Base-by-base conservation (phyloP, 139 green algal genomes). In the Asterochloris sp. region DNA sequence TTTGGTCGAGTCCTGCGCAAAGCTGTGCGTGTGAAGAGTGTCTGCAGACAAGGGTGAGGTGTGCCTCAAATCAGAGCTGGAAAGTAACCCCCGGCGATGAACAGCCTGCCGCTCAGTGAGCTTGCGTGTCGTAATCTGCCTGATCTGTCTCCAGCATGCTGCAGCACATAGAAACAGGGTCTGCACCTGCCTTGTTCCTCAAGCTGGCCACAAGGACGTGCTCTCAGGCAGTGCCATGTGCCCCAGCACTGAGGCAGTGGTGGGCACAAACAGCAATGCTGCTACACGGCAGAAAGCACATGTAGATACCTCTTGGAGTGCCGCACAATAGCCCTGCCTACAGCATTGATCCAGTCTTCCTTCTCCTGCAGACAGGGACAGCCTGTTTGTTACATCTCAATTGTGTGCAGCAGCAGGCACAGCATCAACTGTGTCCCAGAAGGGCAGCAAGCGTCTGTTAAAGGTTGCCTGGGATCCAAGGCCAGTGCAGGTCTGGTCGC, bases 301-400 rank as follows among this genome's bases (percentile, higher is more conserved):
- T 80, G 68, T 61, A 24, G 68, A 54, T 78, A 91, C 88, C 89
- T 92, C 60, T 91, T 87, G 0, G 93, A 97, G 83, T 98, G 93
- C 80, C 94, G 92, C 54, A 99, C 97, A 27, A 99, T 99, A 23
- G 97, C 95, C 8, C 93, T 86, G 8, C 97, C 97, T 28, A 99
- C 94, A 17, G 95, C 90, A 84, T 98, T 99, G 81, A 99, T 99
- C 97, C 97, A 99, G 80, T 99, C 96, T 89, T 99, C 97, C 89
- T 99, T 98, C 61, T 98, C 76, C 75, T 85, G 76, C 28, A 79
- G 12, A 66, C 11, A 79, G 24, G n/a, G 10, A 62, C 11, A 21
- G 26, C 27, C 14, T 47, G n/a, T 15, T 63, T 29, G 38, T 27
- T 29, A 73, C 66, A 8, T 21, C 21, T 26, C n/a, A n/a, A n/a